Conservation (phyloP, 2,329 filamentous ascomycete species). For the Cephalotrichum gorgonifer region DNA sequence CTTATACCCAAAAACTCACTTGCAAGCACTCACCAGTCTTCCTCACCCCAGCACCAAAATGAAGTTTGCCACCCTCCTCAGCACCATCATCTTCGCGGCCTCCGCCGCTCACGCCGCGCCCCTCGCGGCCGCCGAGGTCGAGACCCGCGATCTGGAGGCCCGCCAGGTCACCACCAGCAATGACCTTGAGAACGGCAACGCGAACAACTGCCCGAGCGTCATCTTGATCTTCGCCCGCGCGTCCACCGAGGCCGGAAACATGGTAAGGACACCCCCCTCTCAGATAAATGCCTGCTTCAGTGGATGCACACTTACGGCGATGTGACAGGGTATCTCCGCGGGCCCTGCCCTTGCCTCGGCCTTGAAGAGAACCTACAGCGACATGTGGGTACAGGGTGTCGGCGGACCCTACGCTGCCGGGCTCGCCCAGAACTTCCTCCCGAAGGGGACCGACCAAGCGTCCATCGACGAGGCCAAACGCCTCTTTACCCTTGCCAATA, state of each 20-base stretch:
- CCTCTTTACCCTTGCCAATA: conserved; percentile 16
- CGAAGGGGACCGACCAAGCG: conserved; percentile 14
- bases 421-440: conserved; percentile 14
- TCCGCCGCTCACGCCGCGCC: conserved; percentile 8
- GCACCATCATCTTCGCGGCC: conserved; percentile 9
- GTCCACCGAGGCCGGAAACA: conserved; percentile 2
- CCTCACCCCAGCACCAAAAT: conserved; percentile 10
- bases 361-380: conserved; percentile 1
- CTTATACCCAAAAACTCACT: too few species aligned
- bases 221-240: conserved; percentile 1
- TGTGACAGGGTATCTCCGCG: not conserved
- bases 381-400: conserved; percentile 6
- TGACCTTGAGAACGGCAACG: not conserved
- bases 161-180: not conserved
- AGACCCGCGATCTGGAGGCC: conserved; percentile 5
- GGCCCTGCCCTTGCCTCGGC: not conserved
- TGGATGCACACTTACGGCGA: conserved; percentile 15
- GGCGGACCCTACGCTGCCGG: conserved; percentile 14
- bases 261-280: not conserved
- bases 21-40: too few species aligned
- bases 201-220: not conserved
- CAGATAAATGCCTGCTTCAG: too few species aligned
- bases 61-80: conserved; percentile 14
- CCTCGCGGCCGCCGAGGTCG: conserved; percentile 2
- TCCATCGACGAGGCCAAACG: conserved; percentile 15